A percentile compares a stretch with the other conserved stretches of the same genome.
These are phyloP conservation scores for Chlamydomonas schloesseri DNA, from an alignment of 139 green algal species.

Conservation along the genomic window DNA sequence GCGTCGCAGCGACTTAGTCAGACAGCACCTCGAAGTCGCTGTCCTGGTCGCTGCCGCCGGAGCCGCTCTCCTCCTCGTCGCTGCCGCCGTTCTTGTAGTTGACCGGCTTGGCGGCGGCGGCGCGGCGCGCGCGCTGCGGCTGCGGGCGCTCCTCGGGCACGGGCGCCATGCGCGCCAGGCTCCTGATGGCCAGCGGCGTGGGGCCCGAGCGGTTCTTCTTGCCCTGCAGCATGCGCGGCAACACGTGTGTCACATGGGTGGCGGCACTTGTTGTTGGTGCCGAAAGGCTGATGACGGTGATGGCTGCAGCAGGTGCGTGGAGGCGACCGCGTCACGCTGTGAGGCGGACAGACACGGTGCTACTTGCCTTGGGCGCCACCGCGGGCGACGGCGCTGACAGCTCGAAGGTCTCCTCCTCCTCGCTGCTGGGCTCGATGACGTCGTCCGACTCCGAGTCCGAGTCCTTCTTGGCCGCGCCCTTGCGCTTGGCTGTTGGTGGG, in stretches of 20 bases:
- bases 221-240: slow-evolving; percentile 22
- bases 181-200: slow-evolving; percentile 55
- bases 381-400: slow-evolving; percentile 64
- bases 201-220: slow-evolving; percentile 62
- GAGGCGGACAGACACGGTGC: too few species aligned
- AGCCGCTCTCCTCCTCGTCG: neutral
- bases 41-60: neutral
- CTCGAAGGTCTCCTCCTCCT: slow-evolving; percentile 62
- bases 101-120: slow-evolving; percentile 34
- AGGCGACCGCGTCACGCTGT: too few species aligned
- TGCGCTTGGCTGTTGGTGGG: slow-evolving; percentile 11
- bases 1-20: neutral
- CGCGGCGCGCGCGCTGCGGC: slow-evolving; percentile 39
- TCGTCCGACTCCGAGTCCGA: slow-evolving; percentile 20
- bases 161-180: slow-evolving; percentile 7
- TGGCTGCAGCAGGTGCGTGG: too few species aligned
- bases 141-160: slow-evolving; percentile 37
- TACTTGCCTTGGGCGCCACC: slow-evolving; percentile 53
- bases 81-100: slow-evolving; percentile 11
- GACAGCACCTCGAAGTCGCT: slow-evolving; percentile 25
- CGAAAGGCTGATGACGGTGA: too few species aligned
- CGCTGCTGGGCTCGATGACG: neutral
- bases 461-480: slow-evolving; percentile 8
- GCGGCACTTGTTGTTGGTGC: too few species aligned
- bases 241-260: too few species aligned